Conservation (phyloP, 192 early-diverging fungal genomes). For the Dimargaris xerosporica region DNA sequence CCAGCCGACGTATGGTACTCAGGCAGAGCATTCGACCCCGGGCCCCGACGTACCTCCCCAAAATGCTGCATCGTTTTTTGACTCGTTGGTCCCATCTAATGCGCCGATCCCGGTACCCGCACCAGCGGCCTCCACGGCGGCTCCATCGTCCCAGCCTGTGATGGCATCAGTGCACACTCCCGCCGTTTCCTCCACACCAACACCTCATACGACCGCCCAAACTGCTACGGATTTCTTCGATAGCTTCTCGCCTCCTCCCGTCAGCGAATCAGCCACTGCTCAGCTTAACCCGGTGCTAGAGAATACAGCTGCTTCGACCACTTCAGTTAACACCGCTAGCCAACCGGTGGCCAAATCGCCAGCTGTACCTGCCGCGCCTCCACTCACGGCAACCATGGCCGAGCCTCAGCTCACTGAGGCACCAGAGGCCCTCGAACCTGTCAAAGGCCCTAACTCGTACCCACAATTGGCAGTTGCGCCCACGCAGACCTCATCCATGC, state of each 20-base stretch:
- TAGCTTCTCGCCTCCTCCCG: too few species aligned
- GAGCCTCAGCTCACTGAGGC: too few species aligned
- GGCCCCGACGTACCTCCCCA: not conserved
- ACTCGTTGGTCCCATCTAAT: not conserved
- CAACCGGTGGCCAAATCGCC: too few species aligned
- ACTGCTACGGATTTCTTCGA: slow-evolving; percentile 8
- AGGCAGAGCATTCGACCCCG: not conserved
- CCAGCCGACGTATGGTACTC: not conserved
- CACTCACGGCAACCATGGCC: too few species aligned
- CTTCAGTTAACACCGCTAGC: too few species aligned
- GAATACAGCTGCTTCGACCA: too few species aligned
- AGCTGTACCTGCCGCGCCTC: too few species aligned
- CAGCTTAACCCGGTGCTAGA: not conserved
- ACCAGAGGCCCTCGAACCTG: too few species aligned
- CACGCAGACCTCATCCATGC: too few species aligned
- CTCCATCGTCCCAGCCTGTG: not conserved
- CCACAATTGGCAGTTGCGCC: too few species aligned
- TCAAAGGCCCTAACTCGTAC: too few species aligned
- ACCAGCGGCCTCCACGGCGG: not conserved
- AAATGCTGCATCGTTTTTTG: not conserved
- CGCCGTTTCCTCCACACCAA: not conserved
- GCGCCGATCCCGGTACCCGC: not conserved
- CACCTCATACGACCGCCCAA: not conserved
- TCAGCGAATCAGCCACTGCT: not conserved
- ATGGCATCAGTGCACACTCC: not conserved